Base-by-base conservation (phyloP, 2,329 filamentous ascomycete species). In the Pyricularia sp. region DNA sequence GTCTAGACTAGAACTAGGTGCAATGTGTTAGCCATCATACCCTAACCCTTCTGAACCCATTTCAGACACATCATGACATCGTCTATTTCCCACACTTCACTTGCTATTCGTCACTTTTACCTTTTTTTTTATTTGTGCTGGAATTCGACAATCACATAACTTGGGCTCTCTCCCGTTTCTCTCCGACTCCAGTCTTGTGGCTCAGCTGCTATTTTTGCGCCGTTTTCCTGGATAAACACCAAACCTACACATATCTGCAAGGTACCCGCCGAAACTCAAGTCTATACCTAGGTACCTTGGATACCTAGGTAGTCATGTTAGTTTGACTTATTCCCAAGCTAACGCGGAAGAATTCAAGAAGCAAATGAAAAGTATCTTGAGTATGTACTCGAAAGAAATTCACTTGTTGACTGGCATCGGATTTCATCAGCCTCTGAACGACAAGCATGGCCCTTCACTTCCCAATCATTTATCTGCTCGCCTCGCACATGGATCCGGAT, bases 401-500 rank as follows among this genome's bases (percentile, higher is more conserved):
- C 25, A 11, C n/a, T 26, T 14, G 23, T 61, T 61, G n/a, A 61
- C 42, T 55, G 17, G 42, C 42, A n/a, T 55, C 17, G 6, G 17
- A n/a, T 55, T 5, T 55, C 20, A 7, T 55, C 20, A n/a, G 42
- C 17, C 4, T 20, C 20, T 23, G 9, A 23, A 65, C 64, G 14
- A 9, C 12, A 23, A 63, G 14, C 28, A 78, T 79, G 74, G 67
- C 70, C 65, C 77, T 81, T 30, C 67, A 75, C 3, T 80, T 86
- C 50, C 92, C 92, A 12, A 82, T 86, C 4, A 89, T 95, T 28
- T 95, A 89, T 73, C 82, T 98, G 17, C 84, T 97, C 0, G 80
- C 88, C 0, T 88, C 90, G 4, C 91, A 93, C 75, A 82, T 97
- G 31, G 79, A 83, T 1, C 78, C 85, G 0, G 84, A 89, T 7